Base-by-base conservation (phyloP, 1,284 basidiomycete species). In the Apiotrichum montevideense region DNA sequence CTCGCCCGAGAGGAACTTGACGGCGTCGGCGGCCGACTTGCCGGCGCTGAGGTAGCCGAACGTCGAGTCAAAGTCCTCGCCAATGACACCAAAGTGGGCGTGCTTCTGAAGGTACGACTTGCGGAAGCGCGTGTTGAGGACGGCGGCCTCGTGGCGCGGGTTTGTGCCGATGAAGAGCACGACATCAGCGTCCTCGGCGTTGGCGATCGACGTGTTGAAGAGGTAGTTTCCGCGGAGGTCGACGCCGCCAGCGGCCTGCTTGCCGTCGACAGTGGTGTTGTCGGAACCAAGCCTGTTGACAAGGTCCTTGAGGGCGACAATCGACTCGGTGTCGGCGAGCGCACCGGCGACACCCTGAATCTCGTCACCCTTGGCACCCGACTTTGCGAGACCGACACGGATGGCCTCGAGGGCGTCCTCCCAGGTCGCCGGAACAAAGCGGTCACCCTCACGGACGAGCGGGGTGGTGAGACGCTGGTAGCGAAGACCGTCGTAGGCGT, bases 221-320 rank as follows among this genome's bases (percentile, higher is more conserved):
- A 94, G 85, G 79, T 98, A 98, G 80, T 96, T 98, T 42, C 90
- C 89, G 62, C 96, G 89, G 61, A 97, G 81, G 72, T 98, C 95
- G 57, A 95, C 83, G 46, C 90, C 90, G 65, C 90, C 84, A 2
- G 84, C 81, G 29, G 80, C 74, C 58, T 82, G 79, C 34, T 91
- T 91, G 9, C 79, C 74, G 73, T 99, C 95, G 43, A 90, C 80
- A 10, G 87, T 79, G 35, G 93, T 84, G 80, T 98, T 98, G 73
- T 98, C 96, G 0, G 94, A 98, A 52, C 95, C 95, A 55, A 98
- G 84, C 51, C 85, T 84, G 81, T 98, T 97, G 69, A 94, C 70
- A 58, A 98, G 80, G 75, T 99, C 95, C 80, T 98, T 97, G 67
- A 98, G 82, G 11, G 90, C 89, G 42, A 96, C 89, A 59, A 98